Conservation (phyloP, 1,139 yeast species). For the Oligophagozyma castellii region DNA sequence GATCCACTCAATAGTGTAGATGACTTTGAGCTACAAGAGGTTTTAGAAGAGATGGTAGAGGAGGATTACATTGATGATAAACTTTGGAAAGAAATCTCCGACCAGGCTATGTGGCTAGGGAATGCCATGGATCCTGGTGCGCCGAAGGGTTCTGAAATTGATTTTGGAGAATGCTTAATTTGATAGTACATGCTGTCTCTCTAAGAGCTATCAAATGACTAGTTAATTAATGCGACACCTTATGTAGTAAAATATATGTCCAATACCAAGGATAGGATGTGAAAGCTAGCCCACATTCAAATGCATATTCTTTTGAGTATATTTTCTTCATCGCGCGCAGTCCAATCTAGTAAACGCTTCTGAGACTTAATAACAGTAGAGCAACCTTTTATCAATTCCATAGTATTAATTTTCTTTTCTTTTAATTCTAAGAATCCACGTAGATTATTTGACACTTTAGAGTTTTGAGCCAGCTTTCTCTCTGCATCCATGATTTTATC, state of each 20-base stretch:
- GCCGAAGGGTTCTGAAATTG: slow-evolving; percentile 15
- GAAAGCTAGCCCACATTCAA: background rate
- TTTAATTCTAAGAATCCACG: slow-evolving; percentile 23
- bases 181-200: background rate
- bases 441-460: slow-evolving; percentile 10
- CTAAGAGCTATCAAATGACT: too few species aligned
- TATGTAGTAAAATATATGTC: too few species aligned
- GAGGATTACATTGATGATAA: slow-evolving; percentile 38
- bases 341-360: slow-evolving; percentile 53
- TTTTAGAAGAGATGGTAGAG: slow-evolving; percentile 19
- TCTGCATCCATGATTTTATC: slow-evolving; percentile 4
- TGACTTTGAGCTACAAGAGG: slow-evolving; percentile 15
- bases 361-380: slow-evolving; percentile 30
- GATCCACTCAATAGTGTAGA: slow-evolving; percentile 15
- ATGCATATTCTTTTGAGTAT: slow-evolving; percentile 31
- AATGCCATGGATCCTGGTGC: slow-evolving; percentile 20
- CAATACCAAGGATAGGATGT: slow-evolving; percentile 1
- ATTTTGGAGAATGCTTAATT: slow-evolving; percentile 19
- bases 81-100: slow-evolving; percentile 62
- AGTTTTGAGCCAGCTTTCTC: slow-evolving; percentile 9
- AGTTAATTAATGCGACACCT: too few species aligned
- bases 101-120: slow-evolving; percentile 60
- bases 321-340: slow-evolving; percentile 34
- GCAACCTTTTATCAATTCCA: slow-evolving; percentile 35
- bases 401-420: slow-evolving; percentile 31